A percentile compares a stretch with the other conserved stretches of the same genome.
Evolutionary conservation across 352 stramenopile genomes (phyloP).

Genomic region (Lagenidium sp.): DNA sequence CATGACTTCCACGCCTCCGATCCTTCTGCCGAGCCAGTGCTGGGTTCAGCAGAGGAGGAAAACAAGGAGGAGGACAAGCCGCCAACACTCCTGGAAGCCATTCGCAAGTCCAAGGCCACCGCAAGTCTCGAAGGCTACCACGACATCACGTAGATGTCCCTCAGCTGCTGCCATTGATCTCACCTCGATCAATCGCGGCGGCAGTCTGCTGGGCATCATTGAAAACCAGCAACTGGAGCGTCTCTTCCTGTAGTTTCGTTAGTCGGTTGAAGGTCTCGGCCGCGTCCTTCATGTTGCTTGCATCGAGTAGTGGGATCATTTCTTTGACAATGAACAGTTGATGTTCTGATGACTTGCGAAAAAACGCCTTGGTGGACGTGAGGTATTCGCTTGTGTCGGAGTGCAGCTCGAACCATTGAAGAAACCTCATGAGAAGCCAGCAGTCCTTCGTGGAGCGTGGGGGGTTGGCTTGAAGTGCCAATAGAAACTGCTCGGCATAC

Average conservation of each 20-base stretch:
- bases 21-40: too few relatives aligned
- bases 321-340: conserved; percentile 41
- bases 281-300: conserved; percentile 25
- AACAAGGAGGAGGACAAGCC: conserved; percentile 1
- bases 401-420: conserved; percentile 54
- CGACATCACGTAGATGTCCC: conserved; percentile 26
- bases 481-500: conserved; percentile 20
- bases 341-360: conserved; percentile 25
- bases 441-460: conserved; percentile 20
- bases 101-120: conserved; percentile 21
- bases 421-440: conserved; percentile 32
- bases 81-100: conserved; percentile 17
- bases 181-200: too few relatives aligned
- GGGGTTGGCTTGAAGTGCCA: conserved; percentile 14
- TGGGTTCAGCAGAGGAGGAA: conserved; percentile 6
- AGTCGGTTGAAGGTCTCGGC: conserved; percentile 30
- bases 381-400: conserved; percentile 38
- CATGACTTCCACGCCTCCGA: too few relatives aligned
- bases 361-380: conserved; percentile 28
- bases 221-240: conserved; percentile 42
- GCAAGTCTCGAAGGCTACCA: conserved; percentile 20
- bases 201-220: conserved; percentile 33
- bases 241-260: conserved; percentile 47
- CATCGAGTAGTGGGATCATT: conserved; percentile 15
- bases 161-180: too few relatives aligned